Percentiles rank a stretch among this genome's conserved stretches.
These are phyloP conservation scores for Gnaphalium uliginosum DNA, from an alignment of 129 eudicot species.

Conservation along the genomic window DNA sequence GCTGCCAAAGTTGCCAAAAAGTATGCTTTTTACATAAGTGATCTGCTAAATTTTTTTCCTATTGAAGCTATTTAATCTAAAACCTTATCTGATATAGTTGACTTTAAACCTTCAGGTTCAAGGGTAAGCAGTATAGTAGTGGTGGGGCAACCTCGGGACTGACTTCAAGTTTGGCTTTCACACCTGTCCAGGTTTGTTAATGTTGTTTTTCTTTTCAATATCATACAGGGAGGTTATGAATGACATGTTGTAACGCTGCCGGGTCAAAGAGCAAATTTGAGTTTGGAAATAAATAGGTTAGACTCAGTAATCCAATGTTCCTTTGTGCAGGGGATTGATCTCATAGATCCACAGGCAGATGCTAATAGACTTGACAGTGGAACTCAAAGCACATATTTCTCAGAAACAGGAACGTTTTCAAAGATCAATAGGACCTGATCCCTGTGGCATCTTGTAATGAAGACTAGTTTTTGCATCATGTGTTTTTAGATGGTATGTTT, in stretches of 20 bases:
- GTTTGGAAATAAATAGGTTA: neutral
- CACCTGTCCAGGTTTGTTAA: constrained; percentile 83
- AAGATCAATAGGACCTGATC: constrained; percentile 77
- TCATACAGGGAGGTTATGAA: neutral
- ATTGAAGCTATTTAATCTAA: neutral
- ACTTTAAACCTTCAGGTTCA: constrained; percentile 56
- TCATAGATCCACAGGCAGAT: constrained; percentile 88
- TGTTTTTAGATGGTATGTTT: constrained; percentile 2
- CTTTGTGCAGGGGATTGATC: constrained; percentile 77
- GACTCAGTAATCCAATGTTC: neutral
- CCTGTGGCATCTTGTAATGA: neutral
- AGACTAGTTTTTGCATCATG: neutral
- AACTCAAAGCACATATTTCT: constrained; percentile 92
- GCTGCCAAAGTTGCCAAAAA: constrained; percentile 92
- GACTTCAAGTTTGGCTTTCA: constrained; percentile 92
- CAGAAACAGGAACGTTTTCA: constrained; percentile 95
- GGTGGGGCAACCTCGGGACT: constrained; percentile 90
- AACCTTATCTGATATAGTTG: neutral
- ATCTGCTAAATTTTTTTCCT: neutral
- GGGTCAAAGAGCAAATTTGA: neutral
- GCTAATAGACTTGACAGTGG: constrained; percentile 88
- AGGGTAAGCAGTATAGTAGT: constrained; percentile 71
- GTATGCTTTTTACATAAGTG: constrained; percentile 35
- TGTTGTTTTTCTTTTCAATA: neutral
- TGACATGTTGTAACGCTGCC: neutral